phyloP scores from a whole-genome alignment of 208 protist genomes.

The Vickermania ingenoplastis region DNA sequence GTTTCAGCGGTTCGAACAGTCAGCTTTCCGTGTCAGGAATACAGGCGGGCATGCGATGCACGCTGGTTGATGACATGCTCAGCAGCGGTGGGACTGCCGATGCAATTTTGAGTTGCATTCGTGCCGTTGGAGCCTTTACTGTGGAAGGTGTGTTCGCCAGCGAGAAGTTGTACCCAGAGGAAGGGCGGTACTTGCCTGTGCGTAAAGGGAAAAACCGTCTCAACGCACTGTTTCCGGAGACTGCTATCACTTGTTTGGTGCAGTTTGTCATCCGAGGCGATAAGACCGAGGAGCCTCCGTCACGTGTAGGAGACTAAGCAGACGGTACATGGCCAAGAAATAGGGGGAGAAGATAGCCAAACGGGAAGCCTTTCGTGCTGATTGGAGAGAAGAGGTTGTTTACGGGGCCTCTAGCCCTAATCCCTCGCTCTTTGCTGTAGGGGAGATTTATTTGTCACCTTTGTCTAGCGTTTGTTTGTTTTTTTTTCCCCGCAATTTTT shows the following conservation, averaged over 20 bases:
- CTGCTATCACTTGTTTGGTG: constrained; percentile 11
- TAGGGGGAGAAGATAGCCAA: too few relatives aligned
- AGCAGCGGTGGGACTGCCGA: constrained; percentile 28
- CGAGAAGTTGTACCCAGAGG: constrained; percentile 23
- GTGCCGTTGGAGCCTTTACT: constrained; percentile 12
- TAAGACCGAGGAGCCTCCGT: constrained; percentile 7
- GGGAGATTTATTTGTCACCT: not conserved
- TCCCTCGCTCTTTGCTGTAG: too few relatives aligned
- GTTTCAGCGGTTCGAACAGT: constrained; percentile 20
- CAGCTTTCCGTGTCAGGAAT: constrained; percentile 20
- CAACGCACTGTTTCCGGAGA: constrained; percentile 11
- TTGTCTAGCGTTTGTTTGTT: not conserved
- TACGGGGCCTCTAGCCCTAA: too few relatives aligned
- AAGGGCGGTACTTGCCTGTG: constrained; percentile 8
- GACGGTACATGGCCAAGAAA: not conserved
- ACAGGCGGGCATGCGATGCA: constrained; percentile 12
- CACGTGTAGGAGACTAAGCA: constrained; percentile 8
- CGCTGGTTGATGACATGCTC: constrained; percentile 37
- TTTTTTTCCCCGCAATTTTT: not conserved
- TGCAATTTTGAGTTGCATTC: constrained; percentile 17
- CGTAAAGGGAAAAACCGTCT: constrained; percentile 19
- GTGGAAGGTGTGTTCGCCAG: constrained; percentile 17
- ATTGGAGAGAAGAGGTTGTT: too few relatives aligned
- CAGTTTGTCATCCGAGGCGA: constrained; percentile 21
- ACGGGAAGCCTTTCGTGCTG: too few relatives aligned